A percentile compares a stretch with the other conserved stretches of the same genome.
Conservation (phyloP, 2,329 filamentous ascomycete genomes). For the Epichloe gansuensis region DNA sequence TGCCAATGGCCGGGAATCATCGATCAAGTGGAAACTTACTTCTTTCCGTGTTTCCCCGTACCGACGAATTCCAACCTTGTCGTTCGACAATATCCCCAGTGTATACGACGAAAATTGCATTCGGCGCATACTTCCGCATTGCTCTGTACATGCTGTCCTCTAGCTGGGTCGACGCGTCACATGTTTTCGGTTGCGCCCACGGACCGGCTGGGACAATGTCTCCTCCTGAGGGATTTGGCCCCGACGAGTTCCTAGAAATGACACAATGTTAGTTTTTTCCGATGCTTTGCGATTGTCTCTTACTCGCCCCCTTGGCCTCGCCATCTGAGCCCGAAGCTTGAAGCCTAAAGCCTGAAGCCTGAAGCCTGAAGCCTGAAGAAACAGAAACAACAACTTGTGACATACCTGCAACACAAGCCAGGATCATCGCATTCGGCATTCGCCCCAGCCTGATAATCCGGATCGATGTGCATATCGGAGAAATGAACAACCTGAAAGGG, state of each 20-base stretch:
- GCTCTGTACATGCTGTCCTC: slow-evolving; percentile 2
- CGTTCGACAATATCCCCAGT: not conserved
- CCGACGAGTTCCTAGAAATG: not conserved
- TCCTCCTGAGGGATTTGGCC: not conserved
- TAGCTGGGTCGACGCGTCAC: not conserved
- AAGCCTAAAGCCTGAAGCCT: no score
- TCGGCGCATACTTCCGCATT: not conserved
- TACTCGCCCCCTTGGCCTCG: no score
- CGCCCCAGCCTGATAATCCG: not conserved
- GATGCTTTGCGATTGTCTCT: no score
- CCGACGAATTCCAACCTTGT: not conserved
- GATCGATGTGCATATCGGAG: slow-evolving; percentile 1
- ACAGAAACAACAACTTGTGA: not conserved
- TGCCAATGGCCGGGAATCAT: no score
- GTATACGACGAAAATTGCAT: not conserved
- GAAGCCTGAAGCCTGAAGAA: not conserved
- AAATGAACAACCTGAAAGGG: not conserved
- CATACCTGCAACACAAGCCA: slow-evolving; percentile 7
- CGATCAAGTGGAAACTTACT: slow-evolving; percentile 11
- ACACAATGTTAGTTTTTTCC: no score
- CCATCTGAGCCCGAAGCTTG: no score
- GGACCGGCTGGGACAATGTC: not conserved
- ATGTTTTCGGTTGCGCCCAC: not conserved
- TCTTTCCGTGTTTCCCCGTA: slow-evolving; percentile 3
- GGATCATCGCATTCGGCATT: slow-evolving; percentile 11